Evolutionary conservation across 23 red algal genomes (phyloP), one percentile per base, ranked within the genome.

Genomic region (Cyanidioschyzon merolae): DNA sequence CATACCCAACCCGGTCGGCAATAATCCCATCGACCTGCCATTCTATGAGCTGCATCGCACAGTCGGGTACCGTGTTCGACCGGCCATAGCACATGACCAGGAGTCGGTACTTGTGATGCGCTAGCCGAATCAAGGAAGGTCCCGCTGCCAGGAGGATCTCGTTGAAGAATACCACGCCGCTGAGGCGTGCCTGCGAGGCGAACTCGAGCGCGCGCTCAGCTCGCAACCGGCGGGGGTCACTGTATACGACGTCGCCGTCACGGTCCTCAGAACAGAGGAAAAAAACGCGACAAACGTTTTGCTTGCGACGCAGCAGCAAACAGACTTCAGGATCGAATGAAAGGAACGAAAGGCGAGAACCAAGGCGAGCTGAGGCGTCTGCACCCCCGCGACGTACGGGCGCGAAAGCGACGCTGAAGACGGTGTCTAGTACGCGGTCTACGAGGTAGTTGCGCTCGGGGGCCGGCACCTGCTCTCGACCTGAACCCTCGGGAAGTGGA

Each of bases 311-410:
- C 67, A 96, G 71, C 75, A 96, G 79, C 82, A 82, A 54, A 75
- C 80, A 84, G 51, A 96, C 50, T 58, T 96, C 92, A 1, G 92
- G 41, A 77, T 96, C 79, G 58, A 96, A 96, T 37, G 84, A 87
- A 27, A 90, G 68, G 30, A 96, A 90, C 0, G 67, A 50, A 1
- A 96, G 76, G 26, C 75, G 63, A 30, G 84, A 68, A 2, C 77
- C 30, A 1, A 57, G 15, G 27, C 17, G 34, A 54, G 45, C 7
- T 15, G 12, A 54, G 45, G 45, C 12, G 17, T 80, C 78, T 34
- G 40, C 37, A 40, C 37, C 82, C 37, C 39, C 0, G 50, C 59
- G 29, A 36, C 18, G 1, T 75, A 74, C 0, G 39, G 79, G 16
- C 63, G n/a, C 63, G 29, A 71, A 35, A 58, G 74, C 58, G 25